These are phyloP conservation scores for Coccomyxa sp. DNA, from an alignment of 139 green algal species.

Conservation along the genomic window DNA sequence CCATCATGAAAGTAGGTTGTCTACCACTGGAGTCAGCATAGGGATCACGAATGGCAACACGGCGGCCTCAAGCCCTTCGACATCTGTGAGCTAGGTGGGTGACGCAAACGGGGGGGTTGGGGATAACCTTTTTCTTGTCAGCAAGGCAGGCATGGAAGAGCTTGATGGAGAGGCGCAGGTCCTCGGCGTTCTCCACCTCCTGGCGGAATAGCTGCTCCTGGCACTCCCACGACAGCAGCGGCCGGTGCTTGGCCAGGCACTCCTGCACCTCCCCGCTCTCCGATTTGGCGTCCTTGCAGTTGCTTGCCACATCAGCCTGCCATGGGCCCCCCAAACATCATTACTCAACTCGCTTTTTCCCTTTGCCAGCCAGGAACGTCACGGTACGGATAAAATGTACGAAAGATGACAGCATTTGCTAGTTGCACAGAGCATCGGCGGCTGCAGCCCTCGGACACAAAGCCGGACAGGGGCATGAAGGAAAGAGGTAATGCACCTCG, in stretches of 20 bases:
- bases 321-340: neutral
- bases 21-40: too few species aligned
- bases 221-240: slow-evolving; percentile 56
- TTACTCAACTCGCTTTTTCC: neutral
- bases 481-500: neutral
- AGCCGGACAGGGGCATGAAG: neutral
- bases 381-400: neutral
- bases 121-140: slow-evolving; percentile 43
- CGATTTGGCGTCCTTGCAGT: slow-evolving; percentile 7
- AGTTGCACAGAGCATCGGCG: too few species aligned
- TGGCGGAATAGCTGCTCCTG: slow-evolving; percentile 72
- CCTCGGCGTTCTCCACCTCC: slow-evolving; percentile 74
- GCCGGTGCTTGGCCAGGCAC: slow-evolving; percentile 8
- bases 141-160: slow-evolving; percentile 65
- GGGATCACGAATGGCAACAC: too few species aligned
- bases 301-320: slow-evolving; percentile 14
- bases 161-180: slow-evolving; percentile 63
- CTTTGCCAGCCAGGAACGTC: neutral
- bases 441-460: too few species aligned
- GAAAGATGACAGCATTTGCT: too few species aligned
- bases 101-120: too few species aligned
- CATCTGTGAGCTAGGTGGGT: too few species aligned
- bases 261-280: slow-evolving; percentile 18
- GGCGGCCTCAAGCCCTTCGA: too few species aligned
- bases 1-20: too few species aligned